Base-by-base conservation (phyloP, 2,329 filamentous ascomycete species). In the Penicillium psychrosexuale region DNA sequence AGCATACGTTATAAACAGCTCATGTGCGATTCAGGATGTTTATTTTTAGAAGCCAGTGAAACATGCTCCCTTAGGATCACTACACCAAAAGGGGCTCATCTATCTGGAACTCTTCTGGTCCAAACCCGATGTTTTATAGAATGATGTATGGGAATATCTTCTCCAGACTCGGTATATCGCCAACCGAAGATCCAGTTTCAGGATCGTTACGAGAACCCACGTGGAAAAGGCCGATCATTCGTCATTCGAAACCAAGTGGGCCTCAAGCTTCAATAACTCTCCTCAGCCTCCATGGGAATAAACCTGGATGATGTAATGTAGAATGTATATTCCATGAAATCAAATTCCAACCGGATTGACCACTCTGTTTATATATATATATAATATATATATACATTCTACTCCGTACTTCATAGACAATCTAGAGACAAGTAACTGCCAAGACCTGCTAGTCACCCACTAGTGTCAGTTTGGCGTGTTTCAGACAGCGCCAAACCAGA, bases 401-500 rank as follows among this genome's bases (percentile, higher is more conserved):
- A 22, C 19, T n/a, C n/a, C n/a, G 19, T 22, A 3, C 19, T 22
- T 22, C 37, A 11, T 6, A 31, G 3, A 46, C 19, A 15, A 47
- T 36, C 44, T 34, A 8, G n/a, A 31, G 44, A 28, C 24, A 46
- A 43, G 36, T 34, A 38, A 19, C 30, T 37, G 51, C 59, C 49
- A 47, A 55, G 57, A 46, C 42, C 36, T 31, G 52, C 64, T 62
- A 62, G 62, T 55, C 54, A 38, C 6, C 47, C 48, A 36, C 59
- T 68, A 67, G 63, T 52, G 61, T 42, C 31, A 42, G 44, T 33
- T 56, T 67, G 65, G 65, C 47, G 66, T 65, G 67, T 69, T 69
- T 69, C 67, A 69, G 54, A 59, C 47, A 17, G 13, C 19, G 53
- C 56, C 39, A 45, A 52, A 37, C 37, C 53, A 63, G 61, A 60